These are phyloP conservation scores for Sanguinoderma infundibulare DNA, from an alignment of 1,284 basidiomycete species.

Conservation along the genomic window DNA sequence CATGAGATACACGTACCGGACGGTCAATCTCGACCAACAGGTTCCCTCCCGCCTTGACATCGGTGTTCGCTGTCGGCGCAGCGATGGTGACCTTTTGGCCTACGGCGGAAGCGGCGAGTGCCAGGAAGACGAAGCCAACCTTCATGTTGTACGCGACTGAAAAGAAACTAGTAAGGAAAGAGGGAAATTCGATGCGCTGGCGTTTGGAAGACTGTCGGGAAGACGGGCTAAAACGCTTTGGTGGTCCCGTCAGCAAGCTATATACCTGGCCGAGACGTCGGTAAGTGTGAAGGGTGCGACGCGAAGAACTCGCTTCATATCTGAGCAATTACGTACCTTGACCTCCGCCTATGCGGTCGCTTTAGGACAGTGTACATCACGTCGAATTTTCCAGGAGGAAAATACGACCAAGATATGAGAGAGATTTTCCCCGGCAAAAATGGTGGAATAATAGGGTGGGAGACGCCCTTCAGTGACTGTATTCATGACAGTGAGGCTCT, in stretches of 20 bases:
- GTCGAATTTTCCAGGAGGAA: too few relatives aligned
- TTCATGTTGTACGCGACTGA: not conserved
- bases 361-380: not conserved
- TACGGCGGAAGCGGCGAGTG: not conserved
- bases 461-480: too few relatives aligned
- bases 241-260: too few relatives aligned
- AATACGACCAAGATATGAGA: too few relatives aligned
- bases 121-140: slow-evolving; percentile 7
- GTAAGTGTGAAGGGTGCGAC: not conserved
- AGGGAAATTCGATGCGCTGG: not conserved
- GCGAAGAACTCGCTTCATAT: not conserved
- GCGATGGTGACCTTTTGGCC: slow-evolving; percentile 3
- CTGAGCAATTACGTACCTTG: not conserved
- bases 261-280: not conserved
- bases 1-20: not conserved
- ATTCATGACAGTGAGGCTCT: too few relatives aligned
- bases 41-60: not conserved
- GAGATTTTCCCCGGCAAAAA: too few relatives aligned
- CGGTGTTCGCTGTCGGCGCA: not conserved
- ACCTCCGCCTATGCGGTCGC: not conserved
- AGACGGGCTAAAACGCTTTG: too few relatives aligned
- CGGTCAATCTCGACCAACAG: slow-evolving; percentile 2
- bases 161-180: not conserved
- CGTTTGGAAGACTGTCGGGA: not conserved
- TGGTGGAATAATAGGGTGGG: too few relatives aligned